phyloP scores from a whole-genome alignment of 805 yeast genomes.

The Geotrichum ghanense region DNA sequence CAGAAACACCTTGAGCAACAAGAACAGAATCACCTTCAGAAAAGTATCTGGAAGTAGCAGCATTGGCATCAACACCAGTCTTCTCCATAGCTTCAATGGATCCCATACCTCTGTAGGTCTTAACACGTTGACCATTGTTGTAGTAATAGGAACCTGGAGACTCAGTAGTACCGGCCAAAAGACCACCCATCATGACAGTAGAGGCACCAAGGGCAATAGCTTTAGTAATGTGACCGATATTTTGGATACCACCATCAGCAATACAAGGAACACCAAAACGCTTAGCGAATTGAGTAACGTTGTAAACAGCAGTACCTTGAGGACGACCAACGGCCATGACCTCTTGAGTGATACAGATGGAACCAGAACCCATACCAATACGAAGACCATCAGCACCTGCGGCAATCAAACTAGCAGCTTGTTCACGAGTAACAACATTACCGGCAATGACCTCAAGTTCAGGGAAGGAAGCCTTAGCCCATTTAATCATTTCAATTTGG shows the following conservation, averaged over 20 bases:
- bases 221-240: slow-evolving; percentile 96
- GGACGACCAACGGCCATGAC: slow-evolving; percentile 99
- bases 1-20: slow-evolving; percentile 98
- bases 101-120: slow-evolving; percentile 99
- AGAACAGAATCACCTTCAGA: slow-evolving; percentile 91
- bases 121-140: slow-evolving; percentile 96
- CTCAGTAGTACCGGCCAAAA: slow-evolving; percentile 96
- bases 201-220: slow-evolving; percentile 97
- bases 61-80: slow-evolving; percentile 81
- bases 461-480: slow-evolving; percentile 75
- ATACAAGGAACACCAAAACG: slow-evolving; percentile 96
- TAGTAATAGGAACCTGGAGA: slow-evolving; percentile 97
- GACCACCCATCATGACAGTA: slow-evolving; percentile 98
- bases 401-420: slow-evolving; percentile 87
- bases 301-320: slow-evolving; percentile 97
- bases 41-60: slow-evolving; percentile 96
- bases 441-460: slow-evolving; percentile 88
- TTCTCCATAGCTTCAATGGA: slow-evolving; percentile 97
- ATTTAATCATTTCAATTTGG: slow-evolving; percentile 88
- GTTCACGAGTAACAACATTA: slow-evolving; percentile 97
- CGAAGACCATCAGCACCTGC: slow-evolving; percentile 98
- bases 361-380: slow-evolving; percentile 99
- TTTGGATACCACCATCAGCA: slow-evolving; percentile 98
- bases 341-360: slow-evolving; percentile 98
- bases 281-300: slow-evolving; percentile 86